Base-by-base conservation (phyloP, 164 flowering plant species). In the Stephania cephalantha region DNA sequence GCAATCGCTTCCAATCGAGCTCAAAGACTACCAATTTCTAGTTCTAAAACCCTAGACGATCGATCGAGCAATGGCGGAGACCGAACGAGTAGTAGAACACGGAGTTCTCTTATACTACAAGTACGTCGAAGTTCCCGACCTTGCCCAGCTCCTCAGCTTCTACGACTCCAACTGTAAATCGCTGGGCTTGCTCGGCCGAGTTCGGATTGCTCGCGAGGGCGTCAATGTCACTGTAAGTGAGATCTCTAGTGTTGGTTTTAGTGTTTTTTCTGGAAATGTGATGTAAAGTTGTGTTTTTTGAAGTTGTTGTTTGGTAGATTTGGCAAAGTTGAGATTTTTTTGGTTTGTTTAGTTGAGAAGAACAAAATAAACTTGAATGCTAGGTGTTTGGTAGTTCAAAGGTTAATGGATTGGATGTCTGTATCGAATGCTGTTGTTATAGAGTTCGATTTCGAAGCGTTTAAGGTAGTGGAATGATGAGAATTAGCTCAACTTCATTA, bases 81-180 rank as follows among this genome's bases (percentile, higher is more conserved):
- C 64, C 50, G 20, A 68, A 4, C 46, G 78, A 75, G 66, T 77
- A 73, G 75, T 78, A 25, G 86, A 72, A 48, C 83, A 90, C 68
- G 98, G 99, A 30, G 87, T 95, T 10, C 85, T 95, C 20, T 79
- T 95, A 5, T 95, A 93, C 82, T 95, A 95, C 86, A 91, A 87
- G 75, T 95, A 89, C 83, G 78, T 88, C 5, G 9, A 73, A 9
- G 82, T 93, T 13, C 88, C 90, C 1, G 89, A 90, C 84, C 79
- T 91, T 22, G 61, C 84, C 46, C 79, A 76, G 1, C 92, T 93
- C 69, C 46, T 75, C 82, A 68, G 77, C 74, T 91, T 93, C 88
- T 95, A 88, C 84, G 58, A 87, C 3, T 83, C 90, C 77, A 93
- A 88, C 75, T 91, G 99, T 84, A 78, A 72, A 74, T 87, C 92